Base-by-base conservation (phyloP, 306 rosid genomes). In the Benincasa hispida region DNA sequence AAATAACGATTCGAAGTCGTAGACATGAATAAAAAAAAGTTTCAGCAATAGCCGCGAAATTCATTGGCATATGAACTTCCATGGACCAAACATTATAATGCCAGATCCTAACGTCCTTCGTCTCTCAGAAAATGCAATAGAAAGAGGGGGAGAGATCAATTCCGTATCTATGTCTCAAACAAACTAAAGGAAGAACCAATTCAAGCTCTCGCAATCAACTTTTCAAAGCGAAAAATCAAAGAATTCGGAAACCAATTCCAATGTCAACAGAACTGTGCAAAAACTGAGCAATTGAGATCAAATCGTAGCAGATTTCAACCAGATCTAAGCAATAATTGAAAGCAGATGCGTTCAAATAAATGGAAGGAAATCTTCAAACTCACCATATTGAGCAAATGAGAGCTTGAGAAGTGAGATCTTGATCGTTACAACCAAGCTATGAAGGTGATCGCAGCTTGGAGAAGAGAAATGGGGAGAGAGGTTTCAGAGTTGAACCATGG, bases 331-430 rank as follows among this genome's bases (percentile, higher is more conserved):
- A 39, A 74, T 70, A 41, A 14, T 47, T n/a, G 50, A 87, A 83
- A 30, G 60, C 57, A 56, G 80, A 66, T 55, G 78, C 68, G 70
- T 41, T 72, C 14, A 28, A 77, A 50, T 24, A 70, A 76, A 76
- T 61, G 57, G 69, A 84, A 80, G 32, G 61, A 79, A 82, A 76
- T 79, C 82, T 10, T 55, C 45, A 81, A 81, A 81, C 88, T 95
- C 80, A 92, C 99, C 98, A 95, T 95, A 86, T 84, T 82, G n/a
- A 80, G 61, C 70, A 82, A 54, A 76, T 35, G 42, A 82, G 68
- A 84, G 81, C 83, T 86, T 81, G 59, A 83, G 76, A 79, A 59
- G 84, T 77, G 77, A 79, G 77, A 76, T 81, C 79, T 61, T 73
- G 80, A 75, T 82, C 39, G 77, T 62, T 62, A 77, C 87, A 74